Evolutionary conservation across 176 grass and related monocot genomes (phyloP).

Genomic region (Bromus sterilis): DNA sequence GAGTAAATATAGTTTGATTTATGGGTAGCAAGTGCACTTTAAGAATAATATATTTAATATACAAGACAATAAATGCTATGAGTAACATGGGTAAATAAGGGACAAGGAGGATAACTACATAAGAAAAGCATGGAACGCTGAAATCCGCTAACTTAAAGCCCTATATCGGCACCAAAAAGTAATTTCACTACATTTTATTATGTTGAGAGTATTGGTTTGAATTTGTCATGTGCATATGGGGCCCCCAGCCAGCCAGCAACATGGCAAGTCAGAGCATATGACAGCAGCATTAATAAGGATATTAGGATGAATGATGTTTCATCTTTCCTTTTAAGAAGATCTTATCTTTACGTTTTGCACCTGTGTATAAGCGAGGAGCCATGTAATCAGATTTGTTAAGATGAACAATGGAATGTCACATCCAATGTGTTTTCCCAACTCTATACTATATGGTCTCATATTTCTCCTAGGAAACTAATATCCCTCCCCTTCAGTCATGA

Average conservation of each 20-base stretch:
- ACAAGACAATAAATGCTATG: background rate
- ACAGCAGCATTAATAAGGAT: background rate
- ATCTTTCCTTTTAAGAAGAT: background rate
- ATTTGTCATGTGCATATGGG: background rate
- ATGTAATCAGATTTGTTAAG: background rate
- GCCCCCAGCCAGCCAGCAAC: background rate
- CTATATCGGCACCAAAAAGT: background rate
- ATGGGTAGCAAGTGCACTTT: slow-evolving; percentile 3
- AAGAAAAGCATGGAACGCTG: background rate
- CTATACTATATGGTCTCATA: background rate
- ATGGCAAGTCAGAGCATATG: background rate
- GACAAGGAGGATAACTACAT: background rate
- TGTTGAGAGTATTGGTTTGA: background rate
- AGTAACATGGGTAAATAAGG: background rate
- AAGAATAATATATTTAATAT: background rate
- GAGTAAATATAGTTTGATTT: slow-evolving; percentile 30
- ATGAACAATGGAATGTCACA: background rate
- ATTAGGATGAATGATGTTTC: background rate
- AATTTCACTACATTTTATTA: slow-evolving; percentile 3
- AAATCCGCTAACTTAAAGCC: background rate
- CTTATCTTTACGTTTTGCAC: background rate
- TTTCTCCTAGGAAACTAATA: background rate
- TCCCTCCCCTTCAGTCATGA: background rate
- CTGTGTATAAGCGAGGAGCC: background rate
- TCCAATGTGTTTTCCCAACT: background rate